Conservation (phyloP, 2,329 filamentous ascomycete genomes). For the Talaromyces sp. region DNA sequence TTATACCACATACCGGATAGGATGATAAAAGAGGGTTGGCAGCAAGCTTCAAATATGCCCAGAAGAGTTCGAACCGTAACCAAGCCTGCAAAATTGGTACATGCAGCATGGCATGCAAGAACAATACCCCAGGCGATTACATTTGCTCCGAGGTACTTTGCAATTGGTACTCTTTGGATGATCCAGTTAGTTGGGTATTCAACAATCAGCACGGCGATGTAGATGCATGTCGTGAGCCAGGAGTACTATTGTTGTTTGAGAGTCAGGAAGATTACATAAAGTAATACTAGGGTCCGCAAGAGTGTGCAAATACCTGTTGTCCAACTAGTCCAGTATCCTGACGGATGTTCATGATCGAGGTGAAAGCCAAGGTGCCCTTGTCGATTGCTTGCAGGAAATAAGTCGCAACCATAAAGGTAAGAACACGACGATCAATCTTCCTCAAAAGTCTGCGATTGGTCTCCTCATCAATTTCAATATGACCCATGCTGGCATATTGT, state of each 20-base stretch:
- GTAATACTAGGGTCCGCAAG: no score
- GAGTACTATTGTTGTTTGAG: slow-evolving; percentile 47
- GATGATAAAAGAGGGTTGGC: slow-evolving; percentile 63
- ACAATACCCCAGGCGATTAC: slow-evolving; percentile 62
- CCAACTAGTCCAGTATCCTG: slow-evolving; percentile 45
- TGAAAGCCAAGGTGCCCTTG: slow-evolving; percentile 39
- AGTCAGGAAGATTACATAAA: background rate
- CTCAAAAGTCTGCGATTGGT: slow-evolving; percentile 58
- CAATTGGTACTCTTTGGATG: slow-evolving; percentile 60
- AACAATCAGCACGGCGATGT: slow-evolving; percentile 64
- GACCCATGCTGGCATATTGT: slow-evolving; percentile 57
- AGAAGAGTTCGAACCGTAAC: slow-evolving; percentile 60
- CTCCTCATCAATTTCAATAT: slow-evolving; percentile 45
- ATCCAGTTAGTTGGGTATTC: slow-evolving; percentile 68
- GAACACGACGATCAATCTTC: slow-evolving; percentile 62
- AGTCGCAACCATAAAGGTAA: slow-evolving; percentile 66
- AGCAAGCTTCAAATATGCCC: slow-evolving; percentile 66
- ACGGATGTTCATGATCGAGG: slow-evolving; percentile 39
- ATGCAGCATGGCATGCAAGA: slow-evolving; percentile 58
- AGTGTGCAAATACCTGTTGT: no score
- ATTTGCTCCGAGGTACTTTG: slow-evolving; percentile 60
- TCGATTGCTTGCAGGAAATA: slow-evolving; percentile 61
- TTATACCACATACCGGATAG: slow-evolving; percentile 68
- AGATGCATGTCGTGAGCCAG: slow-evolving; percentile 70
- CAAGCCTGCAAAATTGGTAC: slow-evolving; percentile 56